Base-by-base conservation (phyloP, 208 protist species). In the Balamuthia mandrillaris region DNA sequence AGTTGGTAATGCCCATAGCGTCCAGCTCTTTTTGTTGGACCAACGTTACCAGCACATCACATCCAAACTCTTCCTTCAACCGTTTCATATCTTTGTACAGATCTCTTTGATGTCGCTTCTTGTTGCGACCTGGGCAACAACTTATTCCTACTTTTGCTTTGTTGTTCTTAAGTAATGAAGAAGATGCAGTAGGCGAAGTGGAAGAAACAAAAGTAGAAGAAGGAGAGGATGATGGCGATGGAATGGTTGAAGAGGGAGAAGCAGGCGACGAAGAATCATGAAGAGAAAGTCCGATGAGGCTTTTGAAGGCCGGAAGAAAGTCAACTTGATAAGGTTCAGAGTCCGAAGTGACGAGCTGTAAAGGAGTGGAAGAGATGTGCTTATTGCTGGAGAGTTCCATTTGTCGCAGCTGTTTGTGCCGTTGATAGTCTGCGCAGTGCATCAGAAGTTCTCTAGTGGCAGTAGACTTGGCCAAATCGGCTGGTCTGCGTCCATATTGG, bases 71-170 rank as follows among this genome's bases (percentile, higher is more conserved):
- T 1, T 37, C 52, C 65, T 75, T 41, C 29, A 18, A 24, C 18
- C 0, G 12, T 14, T 2, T 41, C n/a, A 16, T 44, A 29, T 75
- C 65, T 24, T 75, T 75, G 41, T 54, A 75, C 1, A 52, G 7
- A 24, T 75, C 65, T 12, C 65, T 18, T 31, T 44, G 14, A 9
- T 75, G 65, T 27, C 65, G 65, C 65, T 75, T 75, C 65, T 75
- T 75, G 41, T 75, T 75, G 65, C 65, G 65, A 6, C 65, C 65
- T 5, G 65, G 65, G 33, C 65, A 75, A 12, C 65, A 75, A 24
- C 65, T 54, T 27, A 75, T 75, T 1, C 65, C 65, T 18, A 75
- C 7, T 35, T 44, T 37, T 31, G 65, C 65, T 75, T 24, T 44
- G 10, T 44, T 47, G 3, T 18, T 44, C 0, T 51, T 10, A 3